Base-by-base conservation (phyloP, 2,329 filamentous ascomycete species). In the Phoma sp. region DNA sequence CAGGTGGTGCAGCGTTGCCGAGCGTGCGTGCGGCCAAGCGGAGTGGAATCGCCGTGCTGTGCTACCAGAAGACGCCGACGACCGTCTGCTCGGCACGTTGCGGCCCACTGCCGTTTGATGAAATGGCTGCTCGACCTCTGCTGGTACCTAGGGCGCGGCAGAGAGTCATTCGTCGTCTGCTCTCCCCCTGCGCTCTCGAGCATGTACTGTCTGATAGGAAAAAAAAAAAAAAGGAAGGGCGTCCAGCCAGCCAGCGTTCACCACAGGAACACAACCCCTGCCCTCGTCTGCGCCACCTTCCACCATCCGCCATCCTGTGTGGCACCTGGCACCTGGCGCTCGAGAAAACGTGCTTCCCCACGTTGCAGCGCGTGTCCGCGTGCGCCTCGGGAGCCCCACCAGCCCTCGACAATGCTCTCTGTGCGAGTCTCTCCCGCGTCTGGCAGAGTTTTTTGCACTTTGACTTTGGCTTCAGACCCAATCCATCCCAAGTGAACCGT, bases 271-370 rank as follows among this genome's bases (percentile, higher is more conserved):
- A 24, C 9, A 25, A 61, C 41, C 61, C 61, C 48, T 61, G 59
- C 43, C 6, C 22, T 24, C 22, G 39, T 19, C 48, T 49, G 58
- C 57, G 58, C 48, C 52, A 61, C 62, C 17, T 17, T 17, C 17
- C 17, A 17, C 17, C 17, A 17, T 17, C 17, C 17, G 17, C 17
- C 60, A 58, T 61, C 54, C 60, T 53, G 57, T 45, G 64, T 64
- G 64, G 63, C 63, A 63, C 61, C 50, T 48, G 25, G 25, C 25
- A 25, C 25, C 25, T 25, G 25, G 25, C 25, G 8, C 25, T 10
- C 12, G 54, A 57, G 37, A 68, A 61, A 64, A 68, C 64, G 65
- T 67, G 66, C 51, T 64, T 71, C 68, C 70, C 70, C 70, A 72
- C 68, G 70, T 67, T 67, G 62, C 60, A 68, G 62, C 59, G 62